Conservation (phyloP, 306 rosid genomes). For the Trifolium repens region DNA sequence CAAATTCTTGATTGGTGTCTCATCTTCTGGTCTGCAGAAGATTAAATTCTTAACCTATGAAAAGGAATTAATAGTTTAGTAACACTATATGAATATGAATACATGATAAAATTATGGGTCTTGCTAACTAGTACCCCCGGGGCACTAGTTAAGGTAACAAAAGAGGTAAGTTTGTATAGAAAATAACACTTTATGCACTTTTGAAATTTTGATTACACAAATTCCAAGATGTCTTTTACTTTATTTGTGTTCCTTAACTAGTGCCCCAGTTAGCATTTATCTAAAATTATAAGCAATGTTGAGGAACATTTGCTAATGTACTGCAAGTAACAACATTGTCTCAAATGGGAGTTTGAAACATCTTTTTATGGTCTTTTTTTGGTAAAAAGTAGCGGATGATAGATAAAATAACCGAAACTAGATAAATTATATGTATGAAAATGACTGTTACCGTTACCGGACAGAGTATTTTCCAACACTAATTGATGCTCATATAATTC, state of each 20-base stretch:
- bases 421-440: background rate
- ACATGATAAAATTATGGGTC: background rate
- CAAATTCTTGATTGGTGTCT: conserved; percentile 70
- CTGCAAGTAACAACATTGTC: background rate
- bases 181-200: too few relatives aligned
- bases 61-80: background rate
- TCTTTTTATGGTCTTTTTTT: too few relatives aligned
- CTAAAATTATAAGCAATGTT: background rate
- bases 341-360: background rate
- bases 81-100: background rate
- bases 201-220: too few relatives aligned
- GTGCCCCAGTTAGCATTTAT: too few relatives aligned
- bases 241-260: too few relatives aligned
- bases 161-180: too few relatives aligned
- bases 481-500: too few relatives aligned
- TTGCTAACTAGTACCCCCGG: too few relatives aligned
- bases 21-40: conserved; percentile 73
- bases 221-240: too few relatives aligned
- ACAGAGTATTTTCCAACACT: too few relatives aligned
- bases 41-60: conserved; percentile 69
- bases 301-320: background rate
- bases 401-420: background rate
- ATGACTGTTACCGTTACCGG: background rate
- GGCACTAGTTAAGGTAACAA: too few relatives aligned
- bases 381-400: background rate